These are phyloP conservation scores for Lentinula lateritia DNA, from an alignment of 768 basidiomycete genomes.

Conservation along the genomic window DNA sequence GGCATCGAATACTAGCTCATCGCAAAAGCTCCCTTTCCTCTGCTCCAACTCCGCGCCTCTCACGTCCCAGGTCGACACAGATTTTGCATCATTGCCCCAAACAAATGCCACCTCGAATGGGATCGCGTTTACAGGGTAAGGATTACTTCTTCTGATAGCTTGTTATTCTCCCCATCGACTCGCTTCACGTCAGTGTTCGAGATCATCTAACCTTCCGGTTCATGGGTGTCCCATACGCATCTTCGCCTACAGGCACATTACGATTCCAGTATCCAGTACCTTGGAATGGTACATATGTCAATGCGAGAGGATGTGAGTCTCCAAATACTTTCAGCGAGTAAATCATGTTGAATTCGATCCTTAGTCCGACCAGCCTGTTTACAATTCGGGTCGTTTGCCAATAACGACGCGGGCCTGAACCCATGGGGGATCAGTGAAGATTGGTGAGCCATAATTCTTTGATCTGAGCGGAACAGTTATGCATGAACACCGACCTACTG, in stretches of 20 bases:
- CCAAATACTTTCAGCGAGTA: conserved; percentile 11
- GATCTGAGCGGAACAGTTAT: background rate
- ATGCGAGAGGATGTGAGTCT: conserved; percentile 22
- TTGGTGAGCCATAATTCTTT: conserved; percentile 7
- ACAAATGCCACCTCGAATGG: conserved; percentile 8
- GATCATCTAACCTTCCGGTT: conserved; percentile 36
- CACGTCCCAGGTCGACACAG: conserved; percentile 13
- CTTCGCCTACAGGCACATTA: conserved; percentile 20
- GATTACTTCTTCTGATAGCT: background rate
- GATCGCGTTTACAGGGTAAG: conserved; percentile 10
- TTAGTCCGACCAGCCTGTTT: conserved; percentile 14
- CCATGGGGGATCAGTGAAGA: conserved; percentile 16
- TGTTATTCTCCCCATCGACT: background rate
- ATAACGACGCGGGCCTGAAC: conserved; percentile 12
- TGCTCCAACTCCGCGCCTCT: conserved; percentile 15
- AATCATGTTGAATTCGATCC: background rate
- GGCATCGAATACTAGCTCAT: background rate
- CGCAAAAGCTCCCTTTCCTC: conserved; percentile 8
- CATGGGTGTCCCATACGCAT: conserved; percentile 35
- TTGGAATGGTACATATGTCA: conserved; percentile 19
- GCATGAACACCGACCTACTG: background rate
- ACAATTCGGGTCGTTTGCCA: conserved; percentile 11
- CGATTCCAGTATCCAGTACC: conserved; percentile 30
- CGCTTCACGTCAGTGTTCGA: conserved; percentile 21
- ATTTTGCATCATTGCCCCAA: conserved; percentile 10